phyloP scores from a whole-genome alignment of 805 yeast genomes.

The Candida michaelii region DNA sequence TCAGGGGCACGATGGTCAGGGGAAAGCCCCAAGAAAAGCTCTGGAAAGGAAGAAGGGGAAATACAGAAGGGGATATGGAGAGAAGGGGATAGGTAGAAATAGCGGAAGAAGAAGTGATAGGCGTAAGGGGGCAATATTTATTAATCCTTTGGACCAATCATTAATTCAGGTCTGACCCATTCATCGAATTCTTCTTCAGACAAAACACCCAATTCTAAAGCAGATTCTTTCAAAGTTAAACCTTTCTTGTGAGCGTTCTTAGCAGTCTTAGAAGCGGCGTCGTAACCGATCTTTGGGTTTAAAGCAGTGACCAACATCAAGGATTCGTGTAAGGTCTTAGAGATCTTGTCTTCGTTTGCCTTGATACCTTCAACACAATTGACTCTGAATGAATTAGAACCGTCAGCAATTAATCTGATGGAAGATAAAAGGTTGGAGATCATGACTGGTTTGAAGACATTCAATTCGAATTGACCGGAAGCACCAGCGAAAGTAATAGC shows the following conservation, averaged over 20 bases:
- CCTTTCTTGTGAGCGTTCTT: slow-evolving; percentile 99
- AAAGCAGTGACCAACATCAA: slow-evolving; percentile 97
- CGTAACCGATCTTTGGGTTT: slow-evolving; percentile 98
- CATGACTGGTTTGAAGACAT: slow-evolving; percentile 97
- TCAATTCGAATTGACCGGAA: slow-evolving; percentile 96
- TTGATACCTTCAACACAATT: slow-evolving; percentile 93
- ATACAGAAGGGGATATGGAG: too few relatives aligned
- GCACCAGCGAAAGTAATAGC: slow-evolving; percentile 98
- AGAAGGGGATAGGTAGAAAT: too few relatives aligned
- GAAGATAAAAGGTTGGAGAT: slow-evolving; percentile 87
- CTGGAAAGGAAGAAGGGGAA: too few relatives aligned
- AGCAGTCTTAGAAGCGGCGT: slow-evolving; percentile 95
- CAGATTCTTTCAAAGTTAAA: slow-evolving; percentile 90
- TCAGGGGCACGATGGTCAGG: too few relatives aligned
- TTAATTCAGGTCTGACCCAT: slow-evolving; percentile 97
- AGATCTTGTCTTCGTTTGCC: slow-evolving; percentile 87
- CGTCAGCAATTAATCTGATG: slow-evolving; percentile 86
- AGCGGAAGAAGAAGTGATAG: too few relatives aligned
- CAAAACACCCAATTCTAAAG: slow-evolving; percentile 85
- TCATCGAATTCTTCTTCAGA: slow-evolving; percentile 85
- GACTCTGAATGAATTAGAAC: slow-evolving; percentile 81
- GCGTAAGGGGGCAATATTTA: too few relatives aligned
- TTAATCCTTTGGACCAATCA: slow-evolving; percentile 87
- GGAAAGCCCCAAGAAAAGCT: too few relatives aligned
- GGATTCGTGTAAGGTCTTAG: slow-evolving; percentile 86